Conservation (phyloP, 169 alveolate genomes). For the Eimeria sp. region DNA sequence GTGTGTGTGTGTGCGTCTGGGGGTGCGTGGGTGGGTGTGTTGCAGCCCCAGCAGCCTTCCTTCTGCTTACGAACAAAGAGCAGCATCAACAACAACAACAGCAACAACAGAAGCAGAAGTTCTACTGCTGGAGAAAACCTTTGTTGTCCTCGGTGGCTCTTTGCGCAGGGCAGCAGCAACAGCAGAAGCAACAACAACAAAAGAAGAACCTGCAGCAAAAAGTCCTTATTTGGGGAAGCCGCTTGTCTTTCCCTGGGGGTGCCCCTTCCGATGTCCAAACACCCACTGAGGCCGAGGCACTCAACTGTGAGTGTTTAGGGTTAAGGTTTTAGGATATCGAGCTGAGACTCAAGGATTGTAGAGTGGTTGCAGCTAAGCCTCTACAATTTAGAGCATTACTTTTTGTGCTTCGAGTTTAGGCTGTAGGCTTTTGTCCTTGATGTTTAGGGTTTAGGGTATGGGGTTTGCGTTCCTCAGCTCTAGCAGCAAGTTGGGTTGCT, state of each 20-base stretch:
- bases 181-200: constrained; percentile 6
- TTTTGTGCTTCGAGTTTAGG: too few relatives aligned
- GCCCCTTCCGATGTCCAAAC: constrained; percentile 24
- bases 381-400: not conserved
- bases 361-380: not conserved
- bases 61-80: not conserved
- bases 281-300: constrained; percentile 36
- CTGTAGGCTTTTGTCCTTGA: not conserved
- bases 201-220: constrained; percentile 1
- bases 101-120: constrained; percentile 19
- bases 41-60: not conserved
- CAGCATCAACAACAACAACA: not conserved
- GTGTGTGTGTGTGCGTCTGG: too few relatives aligned
- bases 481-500: not conserved
- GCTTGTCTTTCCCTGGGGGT: constrained; percentile 68
- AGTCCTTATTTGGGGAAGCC: constrained; percentile 41
- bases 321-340: not conserved
- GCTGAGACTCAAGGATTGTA: not conserved
- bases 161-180: constrained; percentile 33
- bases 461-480: constrained; percentile 17
- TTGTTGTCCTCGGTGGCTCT: not conserved
- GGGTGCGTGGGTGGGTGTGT: not conserved
- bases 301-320: not conserved
- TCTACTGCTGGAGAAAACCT: not conserved
- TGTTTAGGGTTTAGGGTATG: constrained; percentile 1